phyloP scores from a whole-genome alignment of 164 flowering plant genomes.

The Stephania japonica region DNA sequence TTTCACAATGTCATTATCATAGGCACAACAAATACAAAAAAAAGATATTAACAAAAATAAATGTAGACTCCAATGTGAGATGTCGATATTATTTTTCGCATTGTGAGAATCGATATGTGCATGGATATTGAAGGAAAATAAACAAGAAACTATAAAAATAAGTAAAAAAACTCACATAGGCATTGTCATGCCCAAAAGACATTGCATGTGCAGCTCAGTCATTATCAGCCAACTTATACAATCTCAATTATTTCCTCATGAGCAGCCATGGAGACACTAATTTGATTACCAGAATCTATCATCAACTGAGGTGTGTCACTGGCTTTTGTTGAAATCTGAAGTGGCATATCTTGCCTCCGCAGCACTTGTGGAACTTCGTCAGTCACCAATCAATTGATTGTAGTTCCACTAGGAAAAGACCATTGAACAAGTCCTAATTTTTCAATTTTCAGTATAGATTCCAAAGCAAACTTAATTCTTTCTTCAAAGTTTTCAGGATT shows the following conservation, averaged over 20 bases:
- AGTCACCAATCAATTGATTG: not conserved
- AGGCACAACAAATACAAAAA: no score
- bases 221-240: not conserved
- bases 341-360: not conserved
- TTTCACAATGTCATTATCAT: no score
- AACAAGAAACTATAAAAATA: no score
- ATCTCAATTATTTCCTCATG: not conserved
- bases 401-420: not conserved
- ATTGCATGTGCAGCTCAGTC: not conserved
- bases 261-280: not conserved
- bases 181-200: no score
- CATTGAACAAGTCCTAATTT: not conserved
- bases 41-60: no score
- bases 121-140: no score
- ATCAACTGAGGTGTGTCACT: not conserved
- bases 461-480: slow-evolving; percentile 1
- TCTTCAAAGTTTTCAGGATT: not conserved
- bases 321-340: not conserved
- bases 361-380: not conserved
- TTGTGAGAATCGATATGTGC: no score
- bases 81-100: no score
- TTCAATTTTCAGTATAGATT: not conserved
- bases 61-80: no score
- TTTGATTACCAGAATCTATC: not conserved
- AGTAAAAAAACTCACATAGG: no score